These are phyloP conservation scores for Rhizopus arrhizus DNA, from an alignment of 371 early-diverging fungal species.

Conservation along the genomic window DNA sequence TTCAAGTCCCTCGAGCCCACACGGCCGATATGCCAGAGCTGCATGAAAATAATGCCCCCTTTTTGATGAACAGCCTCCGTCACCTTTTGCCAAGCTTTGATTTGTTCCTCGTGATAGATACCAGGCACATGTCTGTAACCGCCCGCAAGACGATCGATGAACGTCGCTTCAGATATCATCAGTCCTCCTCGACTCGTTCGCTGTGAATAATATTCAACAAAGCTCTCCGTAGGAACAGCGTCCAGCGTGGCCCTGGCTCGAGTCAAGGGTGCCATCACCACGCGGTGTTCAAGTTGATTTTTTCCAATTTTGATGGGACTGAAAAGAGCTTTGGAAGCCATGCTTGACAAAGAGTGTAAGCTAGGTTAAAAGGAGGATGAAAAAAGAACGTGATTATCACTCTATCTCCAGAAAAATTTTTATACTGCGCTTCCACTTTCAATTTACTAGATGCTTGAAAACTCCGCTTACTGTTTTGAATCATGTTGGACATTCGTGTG, in stretches of 20 bases:
- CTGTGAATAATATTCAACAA: conserved; percentile 59
- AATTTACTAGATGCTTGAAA: no score
- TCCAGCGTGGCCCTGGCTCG: conserved; percentile 37
- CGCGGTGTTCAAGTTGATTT: conserved; percentile 46
- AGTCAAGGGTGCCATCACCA: conserved; percentile 61
- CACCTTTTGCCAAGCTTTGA: conserved; percentile 57
- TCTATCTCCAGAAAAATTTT: no score
- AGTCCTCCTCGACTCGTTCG: conserved; percentile 59
- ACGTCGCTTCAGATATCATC: conserved; percentile 57
- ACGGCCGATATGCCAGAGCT: conserved; percentile 55
- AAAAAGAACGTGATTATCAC: no score
- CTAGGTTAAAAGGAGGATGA: no score
- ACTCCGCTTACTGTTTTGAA: no score
- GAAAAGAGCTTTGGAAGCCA: background rate
- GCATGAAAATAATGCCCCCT: conserved; percentile 55
- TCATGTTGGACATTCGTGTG: no score
- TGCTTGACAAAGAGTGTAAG: background rate
- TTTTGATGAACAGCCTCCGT: conserved; percentile 60
- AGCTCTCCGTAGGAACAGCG: conserved; percentile 44
- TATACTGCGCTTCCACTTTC: no score
- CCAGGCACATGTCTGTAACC: conserved; percentile 43
- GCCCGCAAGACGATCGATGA: conserved; percentile 41
- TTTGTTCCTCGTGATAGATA: conserved; percentile 50
- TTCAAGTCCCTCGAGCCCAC: conserved; percentile 6
- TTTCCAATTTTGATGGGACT: background rate